These are phyloP conservation scores for Colletotrichum plurivorum DNA, from an alignment of 2,329 filamentous ascomycete genomes.

Conservation along the genomic window DNA sequence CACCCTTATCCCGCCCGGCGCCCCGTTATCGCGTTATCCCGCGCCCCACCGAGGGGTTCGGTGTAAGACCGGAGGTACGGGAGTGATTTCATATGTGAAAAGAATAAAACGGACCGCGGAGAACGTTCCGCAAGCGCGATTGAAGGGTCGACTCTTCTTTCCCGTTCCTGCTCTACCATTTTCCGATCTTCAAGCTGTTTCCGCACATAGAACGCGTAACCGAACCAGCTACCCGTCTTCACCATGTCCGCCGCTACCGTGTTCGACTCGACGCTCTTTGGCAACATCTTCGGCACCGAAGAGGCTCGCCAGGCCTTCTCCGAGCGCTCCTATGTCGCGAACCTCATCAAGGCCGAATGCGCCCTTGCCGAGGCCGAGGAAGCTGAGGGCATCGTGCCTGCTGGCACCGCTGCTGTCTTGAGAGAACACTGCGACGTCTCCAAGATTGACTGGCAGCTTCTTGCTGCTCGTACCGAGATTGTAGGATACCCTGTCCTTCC, in stretches of 20 bases:
- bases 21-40: conserved; percentile 30
- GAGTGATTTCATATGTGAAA: neutral
- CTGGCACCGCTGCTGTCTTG: conserved; percentile 51
- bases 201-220: neutral
- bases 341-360: conserved; percentile 65
- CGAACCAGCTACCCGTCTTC: neutral
- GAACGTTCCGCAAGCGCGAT: neutral
- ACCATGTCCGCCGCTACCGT: conserved; percentile 45
- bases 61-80: conserved; percentile 17
- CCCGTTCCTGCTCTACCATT: neutral
- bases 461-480: conserved; percentile 66
- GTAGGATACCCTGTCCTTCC: conserved; percentile 69
- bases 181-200: neutral
- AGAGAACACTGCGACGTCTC: conserved; percentile 49
- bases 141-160: too few species aligned
- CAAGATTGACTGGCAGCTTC: conserved; percentile 43
- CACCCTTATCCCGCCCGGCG: conserved; percentile 14
- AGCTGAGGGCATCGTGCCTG: conserved; percentile 61
- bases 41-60: conserved; percentile 21
- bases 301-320: conserved; percentile 66
- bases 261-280: conserved; percentile 65
- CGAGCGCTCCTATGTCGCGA: conserved; percentile 62
- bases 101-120: conserved; percentile 9
- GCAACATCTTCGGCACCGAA: conserved; percentile 65
- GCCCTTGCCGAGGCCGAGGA: conserved; percentile 67